Conservation (phyloP, 1,284 basidiomycete genomes). For the Cronartium quercuum region DNA sequence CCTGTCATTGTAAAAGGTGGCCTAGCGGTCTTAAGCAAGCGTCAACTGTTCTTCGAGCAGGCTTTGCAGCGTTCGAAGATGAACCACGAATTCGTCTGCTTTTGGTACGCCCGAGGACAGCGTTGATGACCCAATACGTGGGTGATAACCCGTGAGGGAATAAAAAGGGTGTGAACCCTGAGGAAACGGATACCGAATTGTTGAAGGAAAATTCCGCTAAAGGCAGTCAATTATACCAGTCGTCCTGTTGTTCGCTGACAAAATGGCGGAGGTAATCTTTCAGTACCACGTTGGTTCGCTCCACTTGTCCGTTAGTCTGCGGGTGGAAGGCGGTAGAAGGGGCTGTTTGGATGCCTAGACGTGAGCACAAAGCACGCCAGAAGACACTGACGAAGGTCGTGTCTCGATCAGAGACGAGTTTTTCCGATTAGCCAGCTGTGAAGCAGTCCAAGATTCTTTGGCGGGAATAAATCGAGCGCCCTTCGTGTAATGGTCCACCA, state of each 20-base stretch:
- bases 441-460: not conserved
- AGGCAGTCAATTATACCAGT: slow-evolving; percentile 44
- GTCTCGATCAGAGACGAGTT: not conserved
- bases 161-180: slow-evolving; percentile 52
- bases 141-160: slow-evolving; percentile 50
- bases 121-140: slow-evolving; percentile 39
- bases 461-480: slow-evolving; percentile 48
- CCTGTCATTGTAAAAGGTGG: not conserved
- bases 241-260: slow-evolving; percentile 37
- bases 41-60: not conserved
- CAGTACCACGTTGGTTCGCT: not conserved
- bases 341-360: not conserved
- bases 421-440: not conserved
- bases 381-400: slow-evolving; percentile 8
- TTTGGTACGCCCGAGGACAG: not conserved
- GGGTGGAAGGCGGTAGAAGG: slow-evolving; percentile 20
- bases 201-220: slow-evolving; percentile 49
- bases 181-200: slow-evolving; percentile 46
- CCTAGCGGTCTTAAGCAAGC: not conserved
- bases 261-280: slow-evolving; percentile 41
- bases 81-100: not conserved
- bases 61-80: not conserved
- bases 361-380: not conserved
- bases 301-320: slow-evolving; percentile 19
- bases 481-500: slow-evolving; percentile 53